phyloP scores from a whole-genome alignment of 306 rosid genomes.

The Ammopiptanthus mongolicus region DNA sequence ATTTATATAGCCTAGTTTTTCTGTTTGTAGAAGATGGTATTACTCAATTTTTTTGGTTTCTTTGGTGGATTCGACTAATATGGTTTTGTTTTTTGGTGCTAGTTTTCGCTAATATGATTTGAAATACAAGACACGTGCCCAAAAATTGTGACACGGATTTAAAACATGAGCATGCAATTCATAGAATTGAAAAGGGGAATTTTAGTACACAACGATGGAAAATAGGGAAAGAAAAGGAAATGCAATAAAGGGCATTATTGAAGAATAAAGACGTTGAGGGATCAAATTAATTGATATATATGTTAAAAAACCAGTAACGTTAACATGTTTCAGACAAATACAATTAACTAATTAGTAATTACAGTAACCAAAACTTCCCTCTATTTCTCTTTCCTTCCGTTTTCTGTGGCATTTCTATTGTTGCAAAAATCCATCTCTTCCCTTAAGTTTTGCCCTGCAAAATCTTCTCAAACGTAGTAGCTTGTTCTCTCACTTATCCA shows the following conservation, averaged over 20 bases:
- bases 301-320: no score
- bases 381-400: conserved; percentile 12
- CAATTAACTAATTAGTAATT: neutral
- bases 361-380: conserved; percentile 6
- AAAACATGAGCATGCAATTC: neutral
- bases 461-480: neutral
- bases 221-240: neutral
- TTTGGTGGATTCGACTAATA: neutral
- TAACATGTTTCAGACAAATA: neutral
- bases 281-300: neutral
- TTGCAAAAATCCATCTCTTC: conserved; percentile 15
- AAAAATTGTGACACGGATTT: neutral
- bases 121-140: neutral
- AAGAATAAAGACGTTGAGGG: neutral
- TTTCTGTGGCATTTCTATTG: neutral
- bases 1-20: neutral
- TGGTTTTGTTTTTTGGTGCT: no score
- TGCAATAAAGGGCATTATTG: neutral
- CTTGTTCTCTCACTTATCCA: neutral
- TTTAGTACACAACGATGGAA: neutral
- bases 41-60: neutral
- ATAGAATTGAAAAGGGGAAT: neutral
- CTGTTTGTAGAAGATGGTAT: neutral
- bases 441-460: neutral
- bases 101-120: no score